Evolutionary conservation across 768 basidiomycete species (phyloP).

Genomic region (Macrolepiota albuminosa): DNA sequence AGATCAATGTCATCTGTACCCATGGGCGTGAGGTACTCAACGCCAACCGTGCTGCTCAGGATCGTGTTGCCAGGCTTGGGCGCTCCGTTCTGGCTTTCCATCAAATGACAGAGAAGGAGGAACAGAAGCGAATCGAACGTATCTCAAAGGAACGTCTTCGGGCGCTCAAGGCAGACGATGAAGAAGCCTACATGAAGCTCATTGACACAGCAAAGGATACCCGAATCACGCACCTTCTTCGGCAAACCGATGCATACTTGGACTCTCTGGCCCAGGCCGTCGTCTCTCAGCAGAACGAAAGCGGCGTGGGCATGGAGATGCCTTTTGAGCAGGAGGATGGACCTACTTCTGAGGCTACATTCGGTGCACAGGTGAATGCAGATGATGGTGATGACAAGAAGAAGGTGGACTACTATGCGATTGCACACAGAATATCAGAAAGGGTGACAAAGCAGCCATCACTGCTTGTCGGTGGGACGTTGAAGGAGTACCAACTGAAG

Average conservation of each 20-base stretch:
- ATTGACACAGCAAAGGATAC: slow-evolving; percentile 99
- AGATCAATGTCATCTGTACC: slow-evolving; percentile 78
- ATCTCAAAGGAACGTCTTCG: slow-evolving; percentile 97
- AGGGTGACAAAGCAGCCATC: slow-evolving; percentile 68
- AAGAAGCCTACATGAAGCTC: slow-evolving; percentile 99
- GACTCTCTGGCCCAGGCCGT: slow-evolving; percentile 95
- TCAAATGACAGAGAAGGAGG: slow-evolving; percentile 90
- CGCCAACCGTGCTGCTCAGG: slow-evolving; percentile 59
- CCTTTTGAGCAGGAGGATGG: slow-evolving; percentile 64
- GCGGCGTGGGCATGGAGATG: slow-evolving; percentile 38
- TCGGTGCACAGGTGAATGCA: slow-evolving; percentile 72
- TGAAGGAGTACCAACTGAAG: slow-evolving; percentile 95
- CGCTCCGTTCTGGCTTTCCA: slow-evolving; percentile 83
- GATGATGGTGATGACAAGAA: slow-evolving; percentile 60
- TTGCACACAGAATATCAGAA: slow-evolving; percentile 91
- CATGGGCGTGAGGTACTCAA: slow-evolving; percentile 76
- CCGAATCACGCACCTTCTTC: slow-evolving; percentile 91
- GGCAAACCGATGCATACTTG: slow-evolving; percentile 92
- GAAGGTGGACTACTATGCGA: slow-evolving; percentile 94
- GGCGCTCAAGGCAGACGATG: slow-evolving; percentile 96
- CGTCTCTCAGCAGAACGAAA: slow-evolving; percentile 83
- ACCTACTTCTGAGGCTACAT: slow-evolving; percentile 81
- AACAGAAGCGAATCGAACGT: slow-evolving; percentile 94
- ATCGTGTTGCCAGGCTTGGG: slow-evolving; percentile 70
- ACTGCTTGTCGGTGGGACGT: slow-evolving; percentile 78